Evolutionary conservation across 129 eudicot genomes (phyloP).

Genomic region (Flaveria robusta): DNA sequence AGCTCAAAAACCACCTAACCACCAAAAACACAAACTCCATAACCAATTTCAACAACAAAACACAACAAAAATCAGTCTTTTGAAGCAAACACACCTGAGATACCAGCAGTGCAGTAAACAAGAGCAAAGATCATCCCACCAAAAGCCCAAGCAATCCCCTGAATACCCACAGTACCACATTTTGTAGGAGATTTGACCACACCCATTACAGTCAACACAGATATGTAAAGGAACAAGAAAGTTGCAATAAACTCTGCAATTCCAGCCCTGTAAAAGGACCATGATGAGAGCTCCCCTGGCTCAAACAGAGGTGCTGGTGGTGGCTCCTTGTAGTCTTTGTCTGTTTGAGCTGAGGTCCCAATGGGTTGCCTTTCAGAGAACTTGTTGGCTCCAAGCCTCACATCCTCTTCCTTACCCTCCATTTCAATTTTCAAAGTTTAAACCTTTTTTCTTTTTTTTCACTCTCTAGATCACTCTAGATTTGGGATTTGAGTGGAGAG

Average conservation of each 20-base stretch:
- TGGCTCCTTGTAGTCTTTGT: conserved; percentile 83
- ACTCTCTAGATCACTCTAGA: conserved; percentile 24
- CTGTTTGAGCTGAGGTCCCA: conserved; percentile 84
- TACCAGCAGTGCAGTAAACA: conserved; percentile 92
- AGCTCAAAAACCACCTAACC: too few species aligned
- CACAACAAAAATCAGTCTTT: neutral
- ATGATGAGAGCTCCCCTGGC: conserved; percentile 77
- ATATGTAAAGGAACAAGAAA: conserved; percentile 73
- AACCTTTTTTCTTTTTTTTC: conserved; percentile 4
- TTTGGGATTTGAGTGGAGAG: conserved; percentile 11
- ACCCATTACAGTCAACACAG: conserved; percentile 86
- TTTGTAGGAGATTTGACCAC: conserved; percentile 46
- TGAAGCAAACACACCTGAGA: conserved; percentile 52
- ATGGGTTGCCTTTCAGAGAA: conserved; percentile 69
- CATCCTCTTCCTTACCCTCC: conserved; percentile 96
- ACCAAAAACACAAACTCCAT: conserved; percentile 1
- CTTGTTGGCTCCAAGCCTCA: conserved; percentile 87
- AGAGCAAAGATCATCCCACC: conserved; percentile 98
- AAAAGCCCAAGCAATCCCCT: conserved; percentile 98
- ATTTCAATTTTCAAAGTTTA: conserved; percentile 41
- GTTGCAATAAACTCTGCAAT: conserved; percentile 94
- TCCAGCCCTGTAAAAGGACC: conserved; percentile 96
- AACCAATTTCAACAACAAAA: neutral
- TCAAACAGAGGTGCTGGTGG: conserved; percentile 90
- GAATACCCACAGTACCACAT: conserved; percentile 91